Evolutionary conservation across 192 early-diverging fungal species (phyloP), one percentile per base, ranked within the genome.

Genomic region (Backusella sp.): DNA sequence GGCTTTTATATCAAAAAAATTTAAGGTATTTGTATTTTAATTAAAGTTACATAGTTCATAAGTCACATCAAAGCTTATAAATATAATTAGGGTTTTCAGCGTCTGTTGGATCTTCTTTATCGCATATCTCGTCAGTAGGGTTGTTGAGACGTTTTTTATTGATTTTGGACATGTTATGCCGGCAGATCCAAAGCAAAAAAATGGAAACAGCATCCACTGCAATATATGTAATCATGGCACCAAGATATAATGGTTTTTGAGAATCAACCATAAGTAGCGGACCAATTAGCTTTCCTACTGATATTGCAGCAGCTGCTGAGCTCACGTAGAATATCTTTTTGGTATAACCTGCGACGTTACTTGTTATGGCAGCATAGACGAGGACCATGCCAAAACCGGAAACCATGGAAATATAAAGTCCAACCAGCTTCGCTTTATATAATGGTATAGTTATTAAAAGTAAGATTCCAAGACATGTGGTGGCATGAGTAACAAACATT

Each of bases 261-360:
- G 34, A 72, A 23, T 53, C 34, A 65, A 72, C 41, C 74, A 79
- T 79, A 6, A 79, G 36, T 34, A 72, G 32, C 3, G 74, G 78
- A 4, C 74, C 78, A 42, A 75, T 26, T 21, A 76, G 36, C 17
- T 67, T 73, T 39, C 78, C 78, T 34, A 39, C 2, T 39, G 37
- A 39, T 39, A 39, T 39, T 39, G 72, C 70, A 1, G 69, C 34
- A 42, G 74, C 53, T 11, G 68, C 4, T 12, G 36, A 53, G 42
- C 42, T 46, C 7, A 69, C 53, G 7, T 67, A 73, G 21, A 77
- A 37, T 7, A 77, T 6, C 56, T 77, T 77, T 46, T 77, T 77
- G 39, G 71, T 73, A 37, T 77, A 73, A 15, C 76, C 76, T 0
- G 37, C 32, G 3, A 68, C 35, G 26, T 77, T 77, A 26, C 35